A percentile compares a stretch with the other conserved stretches of the same genome.
These are phyloP conservation scores for Rhodamnia rubescens DNA, from an alignment of 345 rosid genomes.

Conservation along the genomic window DNA sequence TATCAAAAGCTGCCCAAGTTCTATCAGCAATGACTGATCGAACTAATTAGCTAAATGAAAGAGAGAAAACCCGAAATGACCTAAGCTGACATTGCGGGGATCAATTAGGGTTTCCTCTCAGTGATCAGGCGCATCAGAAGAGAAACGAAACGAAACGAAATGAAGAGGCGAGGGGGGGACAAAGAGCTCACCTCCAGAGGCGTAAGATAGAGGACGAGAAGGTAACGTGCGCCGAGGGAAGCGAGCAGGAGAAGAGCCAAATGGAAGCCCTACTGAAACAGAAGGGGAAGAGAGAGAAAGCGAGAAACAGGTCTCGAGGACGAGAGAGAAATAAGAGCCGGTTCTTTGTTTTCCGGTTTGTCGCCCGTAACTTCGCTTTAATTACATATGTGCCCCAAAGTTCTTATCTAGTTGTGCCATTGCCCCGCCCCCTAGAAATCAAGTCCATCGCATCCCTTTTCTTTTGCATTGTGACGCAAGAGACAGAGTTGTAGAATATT, in stretches of 20 bases:
- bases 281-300: neutral
- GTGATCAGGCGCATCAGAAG: neutral
- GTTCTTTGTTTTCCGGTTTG: neutral
- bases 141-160: neutral
- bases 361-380: neutral
- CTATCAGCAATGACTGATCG: neutral
- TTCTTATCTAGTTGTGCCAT: neutral
- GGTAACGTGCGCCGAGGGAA: constrained; percentile 6
- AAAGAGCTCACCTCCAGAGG: constrained; percentile 8
- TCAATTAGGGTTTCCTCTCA: constrained; percentile 7
- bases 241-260: neutral
- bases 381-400: neutral
- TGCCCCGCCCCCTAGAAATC: neutral
- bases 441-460: neutral
- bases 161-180: neutral
- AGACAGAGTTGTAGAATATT: neutral
- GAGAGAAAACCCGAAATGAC: constrained; percentile 1
- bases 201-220: neutral
- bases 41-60: neutral
- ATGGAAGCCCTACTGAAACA: neutral
- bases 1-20: neutral
- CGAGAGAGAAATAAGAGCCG: neutral
- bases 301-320: neutral
- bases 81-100: neutral
- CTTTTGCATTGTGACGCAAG: neutral